phyloP scores from a whole-genome alignment of 2,329 filamentous ascomycete genomes.

The Camptophora hylomeconis region DNA sequence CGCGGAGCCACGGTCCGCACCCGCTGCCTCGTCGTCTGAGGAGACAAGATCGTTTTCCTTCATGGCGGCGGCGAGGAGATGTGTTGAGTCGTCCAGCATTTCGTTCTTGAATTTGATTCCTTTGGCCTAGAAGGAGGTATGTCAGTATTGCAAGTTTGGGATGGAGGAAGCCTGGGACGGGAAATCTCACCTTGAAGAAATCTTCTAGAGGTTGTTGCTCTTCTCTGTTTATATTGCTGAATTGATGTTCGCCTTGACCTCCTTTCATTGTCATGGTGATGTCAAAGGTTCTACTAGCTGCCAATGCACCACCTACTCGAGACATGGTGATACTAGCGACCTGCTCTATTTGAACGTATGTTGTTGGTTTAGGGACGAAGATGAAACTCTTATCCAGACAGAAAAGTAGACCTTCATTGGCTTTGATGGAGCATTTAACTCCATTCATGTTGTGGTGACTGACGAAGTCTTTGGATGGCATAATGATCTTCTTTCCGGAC shows the following conservation, averaged over 20 bases:
- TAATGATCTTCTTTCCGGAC: slow-evolving; percentile 87
- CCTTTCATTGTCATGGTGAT: slow-evolving; percentile 86
- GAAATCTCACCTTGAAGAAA: slow-evolving; percentile 59
- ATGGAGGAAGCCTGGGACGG: background rate
- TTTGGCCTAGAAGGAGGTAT: slow-evolving; percentile 49
- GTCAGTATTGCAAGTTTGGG: slow-evolving; percentile 1
- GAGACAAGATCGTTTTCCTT: slow-evolving; percentile 63
- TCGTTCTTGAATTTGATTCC: slow-evolving; percentile 95
- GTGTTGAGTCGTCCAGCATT: slow-evolving; percentile 72
- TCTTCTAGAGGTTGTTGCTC: slow-evolving; percentile 92
- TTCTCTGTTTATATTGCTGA: slow-evolving; percentile 98
- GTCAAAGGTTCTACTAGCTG: slow-evolving; percentile 89
- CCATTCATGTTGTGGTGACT: slow-evolving; percentile 83
- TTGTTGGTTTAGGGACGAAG: slow-evolving; percentile 96
- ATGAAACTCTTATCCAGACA: slow-evolving; percentile 97
- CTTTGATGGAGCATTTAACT: slow-evolving; percentile 99
- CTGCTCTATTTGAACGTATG: slow-evolving; percentile 92
- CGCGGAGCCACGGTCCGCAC: slow-evolving; percentile 58
- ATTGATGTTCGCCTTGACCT: slow-evolving; percentile 79
- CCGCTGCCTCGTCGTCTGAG: slow-evolving; percentile 26
- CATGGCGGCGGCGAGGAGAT: slow-evolving; percentile 64
- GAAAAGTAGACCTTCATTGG: slow-evolving; percentile 93
- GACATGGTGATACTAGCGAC: slow-evolving; percentile 88
- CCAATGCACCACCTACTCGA: slow-evolving; percentile 84
- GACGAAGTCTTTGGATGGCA: slow-evolving; percentile 84